Percentiles rank a stretch among this genome's conserved stretches.
These are phyloP conservation scores for Teratosphaeria nubilosa DNA, from an alignment of 2,329 filamentous ascomycete species.

Conservation along the genomic window DNA sequence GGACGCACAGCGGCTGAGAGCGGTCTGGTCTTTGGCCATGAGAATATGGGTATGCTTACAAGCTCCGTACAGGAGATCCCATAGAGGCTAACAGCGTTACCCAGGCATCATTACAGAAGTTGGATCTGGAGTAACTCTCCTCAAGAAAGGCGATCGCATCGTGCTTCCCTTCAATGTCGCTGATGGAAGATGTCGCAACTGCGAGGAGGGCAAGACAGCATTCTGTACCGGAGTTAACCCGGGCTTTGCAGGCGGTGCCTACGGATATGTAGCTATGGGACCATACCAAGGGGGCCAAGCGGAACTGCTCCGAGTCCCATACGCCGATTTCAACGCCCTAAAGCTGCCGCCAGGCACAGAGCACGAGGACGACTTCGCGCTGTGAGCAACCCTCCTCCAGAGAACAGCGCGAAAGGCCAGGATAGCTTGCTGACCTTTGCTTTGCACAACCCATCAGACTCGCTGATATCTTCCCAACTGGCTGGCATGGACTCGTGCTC, in stretches of 20 bases:
- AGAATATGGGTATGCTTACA: conserved; percentile 13
- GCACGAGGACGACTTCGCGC: conserved; percentile 50
- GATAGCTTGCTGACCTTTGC: background rate
- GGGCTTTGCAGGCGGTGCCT: conserved; percentile 50
- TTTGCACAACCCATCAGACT: conserved; percentile 14
- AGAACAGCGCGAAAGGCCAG: background rate
- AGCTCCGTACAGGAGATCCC: background rate
- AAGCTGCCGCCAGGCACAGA: conserved; percentile 51
- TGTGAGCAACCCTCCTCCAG: conserved; percentile 11
- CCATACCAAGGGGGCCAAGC: conserved; percentile 43
- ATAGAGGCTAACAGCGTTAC: background rate
- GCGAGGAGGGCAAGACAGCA: conserved; percentile 53
- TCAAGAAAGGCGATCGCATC: conserved; percentile 54
- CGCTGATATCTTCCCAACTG: conserved; percentile 42
- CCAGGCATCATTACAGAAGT: conserved; percentile 32
- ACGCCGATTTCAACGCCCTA: conserved; percentile 57
- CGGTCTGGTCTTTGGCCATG: conserved; percentile 54
- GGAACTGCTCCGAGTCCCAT: conserved; percentile 55
- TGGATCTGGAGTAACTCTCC: conserved; percentile 48
- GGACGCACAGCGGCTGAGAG: conserved; percentile 52
- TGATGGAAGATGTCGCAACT: conserved; percentile 51
- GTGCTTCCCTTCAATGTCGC: conserved; percentile 58
- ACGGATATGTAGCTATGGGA: conserved; percentile 44
- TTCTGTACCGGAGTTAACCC: conserved; percentile 56
- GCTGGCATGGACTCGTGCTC: conserved; percentile 49